Base-by-base conservation (phyloP, 2,329 filamentous ascomycete species). In the Fusarium phyllophilum region DNA sequence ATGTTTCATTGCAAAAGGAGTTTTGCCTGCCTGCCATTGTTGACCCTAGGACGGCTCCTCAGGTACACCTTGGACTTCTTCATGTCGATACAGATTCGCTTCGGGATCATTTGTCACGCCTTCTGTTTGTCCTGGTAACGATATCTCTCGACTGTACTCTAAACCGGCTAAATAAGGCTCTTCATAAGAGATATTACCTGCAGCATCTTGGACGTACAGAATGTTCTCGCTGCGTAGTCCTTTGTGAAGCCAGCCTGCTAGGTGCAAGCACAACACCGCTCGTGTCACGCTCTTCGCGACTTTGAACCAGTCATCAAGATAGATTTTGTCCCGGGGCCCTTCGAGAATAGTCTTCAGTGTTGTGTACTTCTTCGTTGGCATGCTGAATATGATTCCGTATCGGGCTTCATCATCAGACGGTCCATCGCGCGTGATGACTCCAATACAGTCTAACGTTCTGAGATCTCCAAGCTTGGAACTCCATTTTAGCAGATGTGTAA, bases 21-120 rank as follows among this genome's bases (percentile, higher is more conserved):
- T 0, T 18, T 39, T 54, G 11, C 5, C 11, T n/a, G 14, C 3
- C 14, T 29, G 5, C 3, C 24, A 7, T n/a, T 38, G 24, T 0
- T 17, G 10, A 22, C 18, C 34, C 2, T n/a, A 2, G 0, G 34
- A 29, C 1, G 24, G 8, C 10, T 54, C 51, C 20, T 39, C 34
- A 1, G 51, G 51, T 5, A 54, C 51, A 12, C 51, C 51, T 39
- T 54, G 51, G 1, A 54, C 51, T 18, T 18, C 34, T n/a, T 39
- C 51, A 39, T 54, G 51, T 10, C 51, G 24, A 2, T 39, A 39
- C 20, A 54, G 20, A 1, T 54, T 54, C 8, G 51, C 51, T 38
- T 54, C 51, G 0, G 39, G 34, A 22, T 54, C 34, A 39, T 54
- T 34, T 4, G 34, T 54, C 14, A 54, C 34, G 4, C 34, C 51